Base-by-base conservation (phyloP, 2,329 filamentous ascomycete species). In the Alternaria postmessia region DNA sequence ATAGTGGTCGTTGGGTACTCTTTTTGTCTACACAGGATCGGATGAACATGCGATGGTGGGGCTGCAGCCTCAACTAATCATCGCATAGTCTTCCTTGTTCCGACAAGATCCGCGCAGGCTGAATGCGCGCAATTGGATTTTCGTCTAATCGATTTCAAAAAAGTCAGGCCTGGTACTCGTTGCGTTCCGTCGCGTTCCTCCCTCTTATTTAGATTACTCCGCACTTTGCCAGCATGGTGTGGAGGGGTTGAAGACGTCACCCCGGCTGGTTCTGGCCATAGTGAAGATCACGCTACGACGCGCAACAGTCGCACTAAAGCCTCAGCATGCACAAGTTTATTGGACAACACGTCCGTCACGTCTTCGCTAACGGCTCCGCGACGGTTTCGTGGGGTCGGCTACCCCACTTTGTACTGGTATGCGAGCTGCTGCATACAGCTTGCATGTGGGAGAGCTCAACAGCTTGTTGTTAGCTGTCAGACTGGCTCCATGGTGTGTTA, bases 381-480 rank as follows among this genome's bases (percentile, higher is more conserved):
- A 59, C 39, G 44, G 51, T 32, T 51, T 52, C 61, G 38, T 62
- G 59, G 55, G 55, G 38, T 60, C 49, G 62, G 57, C 64, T 70
- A 71, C 71, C 72, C 72, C 69, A 67, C 71, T 68, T 66, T 53
- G 65, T 62, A 53, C 62, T 55, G 58, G 61, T 56, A 51, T 49
- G 51, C 46, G 57, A 34, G 46, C 26, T 54, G 49, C 42, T 72
- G 72, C 69, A 72, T 69, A 57, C 55, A 59, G 57, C 60, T 58
- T 69, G 70, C 65, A 67, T 66, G 51, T 51, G 47, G 30, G 39
- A 38, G 62, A 61, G 57, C 69, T 69, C 68, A 70, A 70, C 69
- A 70, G 62, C 65, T 69, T 51, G 59, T 49, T 51, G 44, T 51
- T 63, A 57, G 59, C 64, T 64, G 64, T 63, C 62, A 60, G 61